phyloP scores from a whole-genome alignment of 176 grass and related monocot species.

The Elaeis guineensis region DNA sequence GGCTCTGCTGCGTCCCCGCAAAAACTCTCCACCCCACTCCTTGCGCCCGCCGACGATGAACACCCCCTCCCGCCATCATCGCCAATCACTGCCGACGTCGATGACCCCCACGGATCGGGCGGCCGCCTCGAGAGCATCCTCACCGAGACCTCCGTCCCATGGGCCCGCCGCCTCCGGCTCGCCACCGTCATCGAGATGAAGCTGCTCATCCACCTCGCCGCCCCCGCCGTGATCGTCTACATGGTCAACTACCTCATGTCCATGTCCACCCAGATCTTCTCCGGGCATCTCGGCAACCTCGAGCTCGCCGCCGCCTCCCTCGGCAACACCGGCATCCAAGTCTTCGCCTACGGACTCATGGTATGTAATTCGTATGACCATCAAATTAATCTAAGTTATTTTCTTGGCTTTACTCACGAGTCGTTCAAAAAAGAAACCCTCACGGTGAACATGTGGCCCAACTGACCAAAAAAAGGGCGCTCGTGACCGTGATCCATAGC shows the following conservation, averaged over 20 bases:
- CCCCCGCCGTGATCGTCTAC: slow-evolving; percentile 40
- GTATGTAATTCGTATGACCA: slow-evolving; percentile 2
- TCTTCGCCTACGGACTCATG: slow-evolving; percentile 44
- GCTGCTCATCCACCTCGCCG: slow-evolving; percentile 32
- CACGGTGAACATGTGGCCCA: too few species aligned
- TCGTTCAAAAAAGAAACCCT: not conserved
- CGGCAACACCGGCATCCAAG: slow-evolving; percentile 35
- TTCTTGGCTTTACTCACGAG: not conserved
- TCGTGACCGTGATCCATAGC: too few species aligned
- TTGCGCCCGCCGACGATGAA: too few species aligned
- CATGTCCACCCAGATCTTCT: slow-evolving; percentile 43
- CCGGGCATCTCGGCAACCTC: slow-evolving; percentile 38
- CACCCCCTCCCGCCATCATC: too few species aligned
- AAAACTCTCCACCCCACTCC: too few species aligned
- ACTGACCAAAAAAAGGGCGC: too few species aligned
- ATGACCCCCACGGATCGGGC: slow-evolving; percentile 8
- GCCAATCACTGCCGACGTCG: too few species aligned
- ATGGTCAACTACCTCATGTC: slow-evolving; percentile 44
- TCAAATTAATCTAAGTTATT: too few species aligned
- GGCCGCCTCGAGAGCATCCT: slow-evolving; percentile 48
- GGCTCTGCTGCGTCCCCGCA: too few species aligned
- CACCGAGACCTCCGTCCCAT: slow-evolving; percentile 23
- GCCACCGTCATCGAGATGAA: slow-evolving; percentile 36
- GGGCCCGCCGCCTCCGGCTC: slow-evolving; percentile 16
- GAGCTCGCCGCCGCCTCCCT: slow-evolving; percentile 39